These are phyloP conservation scores for Pisolithus microcarpus DNA, from an alignment of 768 basidiomycete genomes.

Conservation along the genomic window DNA sequence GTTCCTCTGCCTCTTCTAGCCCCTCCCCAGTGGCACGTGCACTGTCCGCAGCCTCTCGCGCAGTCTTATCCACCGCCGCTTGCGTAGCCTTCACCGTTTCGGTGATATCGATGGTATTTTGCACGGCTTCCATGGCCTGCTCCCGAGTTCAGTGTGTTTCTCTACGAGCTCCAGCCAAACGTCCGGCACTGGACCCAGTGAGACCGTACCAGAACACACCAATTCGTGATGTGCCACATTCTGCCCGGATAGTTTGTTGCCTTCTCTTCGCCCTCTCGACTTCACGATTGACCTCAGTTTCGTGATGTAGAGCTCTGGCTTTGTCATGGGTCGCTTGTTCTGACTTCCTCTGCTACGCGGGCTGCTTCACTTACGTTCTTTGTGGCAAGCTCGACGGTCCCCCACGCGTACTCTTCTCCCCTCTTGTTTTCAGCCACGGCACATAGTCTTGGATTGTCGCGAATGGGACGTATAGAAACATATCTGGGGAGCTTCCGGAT, in stretches of 20 bases:
- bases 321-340: too few species aligned
- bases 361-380: background rate
- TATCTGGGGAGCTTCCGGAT: background rate
- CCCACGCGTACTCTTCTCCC: background rate
- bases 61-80: background rate
- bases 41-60: background rate
- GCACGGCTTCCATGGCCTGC: background rate
- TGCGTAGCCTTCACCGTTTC: background rate
- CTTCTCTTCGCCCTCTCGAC: background rate
- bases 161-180: background rate
- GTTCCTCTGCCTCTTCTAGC: slow-evolving; percentile 1
- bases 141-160: background rate
- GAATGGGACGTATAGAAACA: background rate
- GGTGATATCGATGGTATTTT: background rate
- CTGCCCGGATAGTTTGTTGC: background rate
- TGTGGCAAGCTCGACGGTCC: background rate
- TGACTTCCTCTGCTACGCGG: background rate
- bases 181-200: background rate
- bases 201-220: too few species aligned
- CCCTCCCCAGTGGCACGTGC: background rate
- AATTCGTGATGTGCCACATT: background rate
- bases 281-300: background rate
- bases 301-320: background rate
- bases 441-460: background rate
- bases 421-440: background rate